Conservation (phyloP, 805 yeast genomes). For the Saccharomyces kudriavzevii region DNA sequence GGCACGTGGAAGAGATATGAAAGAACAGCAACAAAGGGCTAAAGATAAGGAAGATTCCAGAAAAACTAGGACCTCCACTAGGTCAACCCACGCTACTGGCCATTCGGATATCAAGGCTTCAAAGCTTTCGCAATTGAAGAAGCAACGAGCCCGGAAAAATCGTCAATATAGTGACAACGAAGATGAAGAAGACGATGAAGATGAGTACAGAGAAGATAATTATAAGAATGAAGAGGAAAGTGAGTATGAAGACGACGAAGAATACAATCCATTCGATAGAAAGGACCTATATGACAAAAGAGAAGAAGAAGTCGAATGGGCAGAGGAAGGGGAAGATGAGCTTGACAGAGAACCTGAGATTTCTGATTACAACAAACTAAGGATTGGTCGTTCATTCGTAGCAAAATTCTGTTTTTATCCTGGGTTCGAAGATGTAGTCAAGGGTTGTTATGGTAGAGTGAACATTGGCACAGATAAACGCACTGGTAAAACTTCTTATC, state of each 20-base stretch:
- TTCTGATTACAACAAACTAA: conserved; percentile 60
- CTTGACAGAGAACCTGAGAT: conserved; percentile 41
- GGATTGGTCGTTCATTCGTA: conserved; percentile 70
- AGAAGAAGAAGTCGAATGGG: conserved; percentile 41
- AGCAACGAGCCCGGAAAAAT: conserved; percentile 60
- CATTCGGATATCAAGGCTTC: conserved; percentile 36
- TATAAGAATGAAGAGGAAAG: conserved; percentile 35
- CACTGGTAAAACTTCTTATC: conserved; percentile 57
- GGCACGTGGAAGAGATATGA: conserved; percentile 58
- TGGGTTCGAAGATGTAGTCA: conserved; percentile 60
- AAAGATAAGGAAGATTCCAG: conserved; percentile 11
- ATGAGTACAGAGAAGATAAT: conserved; percentile 30
- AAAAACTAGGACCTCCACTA: conserved; percentile 25
- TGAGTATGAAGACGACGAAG: conserved; percentile 35
- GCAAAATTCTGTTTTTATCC: conserved; percentile 75
- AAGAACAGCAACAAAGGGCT: conserved; percentile 24
- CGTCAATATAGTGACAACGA: conserved; percentile 38
- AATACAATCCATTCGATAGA: conserved; percentile 30
- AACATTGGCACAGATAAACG: conserved; percentile 67
- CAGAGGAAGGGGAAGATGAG: conserved; percentile 41
- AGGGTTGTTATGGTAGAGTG: conserved; percentile 74
- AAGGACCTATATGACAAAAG: conserved; percentile 27
- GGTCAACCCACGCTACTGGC: conserved; percentile 35
- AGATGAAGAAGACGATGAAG: conserved; percentile 38
- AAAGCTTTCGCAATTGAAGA: conserved; percentile 64